Evolutionary conservation across 2,329 filamentous ascomycete species (phyloP), one percentile per base, ranked within the genome.

Genomic region (Pseudocercospora fijiensis): DNA sequence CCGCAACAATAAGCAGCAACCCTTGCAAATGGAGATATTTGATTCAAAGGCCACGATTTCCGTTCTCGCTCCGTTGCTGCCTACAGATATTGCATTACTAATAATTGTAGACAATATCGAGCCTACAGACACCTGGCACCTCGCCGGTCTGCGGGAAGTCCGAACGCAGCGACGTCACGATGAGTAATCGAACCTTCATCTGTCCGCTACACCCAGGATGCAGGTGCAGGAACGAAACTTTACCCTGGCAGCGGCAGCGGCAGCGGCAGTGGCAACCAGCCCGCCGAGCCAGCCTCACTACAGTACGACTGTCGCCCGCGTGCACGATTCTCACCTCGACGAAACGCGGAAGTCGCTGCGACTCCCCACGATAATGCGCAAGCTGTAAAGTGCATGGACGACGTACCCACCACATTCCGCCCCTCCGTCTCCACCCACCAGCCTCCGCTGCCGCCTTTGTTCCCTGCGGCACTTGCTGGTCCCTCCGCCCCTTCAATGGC

Each of bases 401-500:
- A 45, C 30, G 18, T 13, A 26, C 18, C 55, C 24, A 27, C 30
- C 52, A 22, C 52, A 1, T 33, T 56, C 47, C 47, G 33, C 16
- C 47, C 60, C 41, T 56, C 28, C 28, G 3, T 55, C 33, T 27
- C 52, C 27, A 8, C 33, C 30, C 57, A 13, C 43, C 55, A 37
- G 53, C 53, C 27, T 30, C 55, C 55, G 55, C 55, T 27, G 22
- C 58, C 57, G n/a, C 57, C 57, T 26, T 58, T 45, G n/a, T 30
- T 52, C 26, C 33, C 33, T 33, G 18, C 28, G 18, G 30, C 47
- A 2, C 22, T 51, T 37, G 11, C 30, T 27, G 27, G 22, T 52
- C 26, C 51, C 28, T 41, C 20, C 16, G 22, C 52, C 28, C 24
- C 51, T 18, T 22, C 59, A 11, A 69, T 69, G 67, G 63, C 70